Evolutionary conservation across 2,329 filamentous ascomycete genomes (phyloP).

Genomic region (Fusarium devonianum): DNA sequence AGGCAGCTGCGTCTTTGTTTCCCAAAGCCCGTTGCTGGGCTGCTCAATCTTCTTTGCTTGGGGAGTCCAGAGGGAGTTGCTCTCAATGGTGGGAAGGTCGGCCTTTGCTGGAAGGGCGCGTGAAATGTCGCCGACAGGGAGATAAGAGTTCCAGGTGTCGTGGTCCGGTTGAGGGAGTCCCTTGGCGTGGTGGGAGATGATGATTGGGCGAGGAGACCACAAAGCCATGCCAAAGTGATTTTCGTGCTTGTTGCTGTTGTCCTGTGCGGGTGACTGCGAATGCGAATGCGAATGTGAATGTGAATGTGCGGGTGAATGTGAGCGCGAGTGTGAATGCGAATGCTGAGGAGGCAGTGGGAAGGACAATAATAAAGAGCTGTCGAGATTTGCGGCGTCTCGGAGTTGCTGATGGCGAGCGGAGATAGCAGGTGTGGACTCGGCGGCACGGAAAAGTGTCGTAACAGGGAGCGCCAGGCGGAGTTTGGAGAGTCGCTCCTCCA

Average conservation of each 20-base stretch:
- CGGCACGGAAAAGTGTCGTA: constrained; percentile 30
- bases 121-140: constrained; percentile 36
- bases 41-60: constrained; percentile 28
- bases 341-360: constrained; percentile 13
- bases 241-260: not conserved
- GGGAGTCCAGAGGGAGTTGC: constrained; percentile 47
- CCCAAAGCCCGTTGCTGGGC: constrained; percentile 37
- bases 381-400: constrained; percentile 26
- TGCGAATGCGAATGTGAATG: constrained; percentile 18
- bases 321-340: constrained; percentile 21
- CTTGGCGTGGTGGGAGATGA: constrained; percentile 29
- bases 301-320: constrained; percentile 5
- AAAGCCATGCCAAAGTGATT: constrained; percentile 34
- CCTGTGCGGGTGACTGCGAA: no score
- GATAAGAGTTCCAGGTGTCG: constrained; percentile 48
- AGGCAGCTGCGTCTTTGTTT: constrained; percentile 26
- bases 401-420: constrained; percentile 34
- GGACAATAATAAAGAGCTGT: constrained; percentile 20
- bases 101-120: constrained; percentile 43
- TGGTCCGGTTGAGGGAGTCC: constrained; percentile 50
- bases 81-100: constrained; percentile 46
- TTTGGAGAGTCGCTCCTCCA: not conserved
- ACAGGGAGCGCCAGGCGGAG: constrained; percentile 21
- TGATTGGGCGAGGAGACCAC: constrained; percentile 36
- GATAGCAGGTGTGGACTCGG: constrained; percentile 28